Conservation (phyloP, 2,329 filamentous ascomycete genomes). For the Ophiosphaerella narmari region DNA sequence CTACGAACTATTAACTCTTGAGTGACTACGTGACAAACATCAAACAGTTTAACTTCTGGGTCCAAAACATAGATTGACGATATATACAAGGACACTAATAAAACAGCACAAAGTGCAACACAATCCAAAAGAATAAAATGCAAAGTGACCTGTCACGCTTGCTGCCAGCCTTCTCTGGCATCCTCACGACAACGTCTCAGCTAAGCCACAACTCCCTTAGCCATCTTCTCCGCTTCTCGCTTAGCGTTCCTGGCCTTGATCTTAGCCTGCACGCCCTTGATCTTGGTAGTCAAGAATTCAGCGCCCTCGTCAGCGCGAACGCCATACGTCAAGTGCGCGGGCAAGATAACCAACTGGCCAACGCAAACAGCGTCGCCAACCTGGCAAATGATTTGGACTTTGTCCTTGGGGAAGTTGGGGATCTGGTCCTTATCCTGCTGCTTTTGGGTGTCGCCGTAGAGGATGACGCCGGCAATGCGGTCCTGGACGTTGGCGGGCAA, state of each 20-base stretch:
- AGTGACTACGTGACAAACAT: too few relatives aligned
- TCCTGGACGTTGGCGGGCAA: constrained; percentile 30
- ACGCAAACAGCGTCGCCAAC: constrained; percentile 57
- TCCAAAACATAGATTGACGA: too few relatives aligned
- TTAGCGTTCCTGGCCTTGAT: constrained; percentile 35
- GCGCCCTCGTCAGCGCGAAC: constrained; percentile 32
- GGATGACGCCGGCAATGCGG: constrained; percentile 48
- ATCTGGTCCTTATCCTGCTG: constrained; percentile 47
- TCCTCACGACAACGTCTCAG: not conserved
- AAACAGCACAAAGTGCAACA: too few relatives aligned
- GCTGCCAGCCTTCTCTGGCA: not conserved
- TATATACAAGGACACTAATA: too few relatives aligned
- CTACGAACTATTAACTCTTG: too few relatives aligned
- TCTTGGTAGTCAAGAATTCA: constrained; percentile 32
- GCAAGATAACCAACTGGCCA: constrained; percentile 46
- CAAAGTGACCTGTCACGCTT: not conserved
- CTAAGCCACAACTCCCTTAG: constrained; percentile 13
- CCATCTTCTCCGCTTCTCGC: constrained; percentile 20
- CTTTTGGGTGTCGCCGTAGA: constrained; percentile 55
- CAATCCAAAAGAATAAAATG: too few relatives aligned
- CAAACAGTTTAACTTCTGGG: too few relatives aligned
- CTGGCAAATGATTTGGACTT: constrained; percentile 57
- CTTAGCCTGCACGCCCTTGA: constrained; percentile 31
- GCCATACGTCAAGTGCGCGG: constrained; percentile 40
- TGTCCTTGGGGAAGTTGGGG: constrained; percentile 46